Evolutionary conservation across 805 yeast genomes (phyloP).

Genomic region (Candida suzukii): DNA sequence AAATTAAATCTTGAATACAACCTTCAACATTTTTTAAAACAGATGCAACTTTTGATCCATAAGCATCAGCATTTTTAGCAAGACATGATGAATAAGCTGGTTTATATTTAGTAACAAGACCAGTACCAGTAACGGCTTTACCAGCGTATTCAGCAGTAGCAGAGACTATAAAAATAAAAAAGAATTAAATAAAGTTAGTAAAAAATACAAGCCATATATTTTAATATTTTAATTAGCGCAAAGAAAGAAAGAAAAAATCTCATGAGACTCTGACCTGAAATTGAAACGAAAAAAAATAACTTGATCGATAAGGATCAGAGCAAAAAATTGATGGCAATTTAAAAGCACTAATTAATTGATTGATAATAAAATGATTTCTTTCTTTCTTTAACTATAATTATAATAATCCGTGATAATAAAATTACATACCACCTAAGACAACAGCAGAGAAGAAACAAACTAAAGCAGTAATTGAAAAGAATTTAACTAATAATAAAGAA

Average conservation of each 20-base stretch:
- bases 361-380: no score
- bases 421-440: constrained; percentile 33
- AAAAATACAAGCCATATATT: no score
- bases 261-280: no score
- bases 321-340: no score
- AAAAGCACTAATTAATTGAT: no score
- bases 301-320: no score
- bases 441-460: constrained; percentile 55
- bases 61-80: constrained; percentile 20
- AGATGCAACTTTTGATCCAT: constrained; percentile 28
- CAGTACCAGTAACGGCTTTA: constrained; percentile 66
- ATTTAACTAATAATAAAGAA: constrained; percentile 50
- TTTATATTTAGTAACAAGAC: constrained; percentile 71
- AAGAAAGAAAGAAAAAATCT: no score
- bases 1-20: constrained; percentile 47
- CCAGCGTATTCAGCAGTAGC: constrained; percentile 76
- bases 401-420: neutral
- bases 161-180: constrained; percentile 27
- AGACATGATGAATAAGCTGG: constrained; percentile 39
- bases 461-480: constrained; percentile 53
- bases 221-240: no score
- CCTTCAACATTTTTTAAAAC: constrained; percentile 45
- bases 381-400: no score
- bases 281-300: no score
- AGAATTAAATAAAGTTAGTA: no score